These are phyloP conservation scores for Exophiala oligosperma DNA, from an alignment of 2,329 filamentous ascomycete species.

Conservation along the genomic window DNA sequence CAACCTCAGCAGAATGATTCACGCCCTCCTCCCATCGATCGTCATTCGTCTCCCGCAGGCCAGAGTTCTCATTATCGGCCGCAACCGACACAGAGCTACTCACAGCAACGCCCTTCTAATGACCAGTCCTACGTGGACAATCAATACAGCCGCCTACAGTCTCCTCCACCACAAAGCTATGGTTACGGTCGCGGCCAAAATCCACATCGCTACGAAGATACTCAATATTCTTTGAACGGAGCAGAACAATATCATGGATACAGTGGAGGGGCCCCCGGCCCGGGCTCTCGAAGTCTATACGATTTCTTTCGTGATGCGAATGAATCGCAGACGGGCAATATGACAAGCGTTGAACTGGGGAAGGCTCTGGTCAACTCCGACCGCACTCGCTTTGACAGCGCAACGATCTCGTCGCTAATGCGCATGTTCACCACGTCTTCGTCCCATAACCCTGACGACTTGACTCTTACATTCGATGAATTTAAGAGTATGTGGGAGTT, in stretches of 20 bases:
- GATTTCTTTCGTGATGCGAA: conserved; percentile 90
- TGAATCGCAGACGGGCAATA: conserved; percentile 70
- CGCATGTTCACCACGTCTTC: conserved; percentile 71
- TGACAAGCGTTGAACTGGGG: conserved; percentile 83
- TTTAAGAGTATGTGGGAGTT: conserved; percentile 98
- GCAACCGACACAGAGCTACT: conserved; percentile 18
- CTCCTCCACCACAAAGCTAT: conserved; percentile 49
- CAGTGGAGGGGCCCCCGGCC: conserved; percentile 41
- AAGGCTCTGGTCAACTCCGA: conserved; percentile 94
- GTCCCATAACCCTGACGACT: conserved; percentile 39
- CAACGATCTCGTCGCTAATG: conserved; percentile 98
- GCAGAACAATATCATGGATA: conserved; percentile 32
- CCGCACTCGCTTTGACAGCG: conserved; percentile 87
- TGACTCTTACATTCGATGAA: conserved; percentile 92
- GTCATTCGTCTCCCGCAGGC: conserved; percentile 29
- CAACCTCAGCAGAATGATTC: conserved; percentile 29
- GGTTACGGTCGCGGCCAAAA: conserved; percentile 48
- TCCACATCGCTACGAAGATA: conserved; percentile 6
- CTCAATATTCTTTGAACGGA: conserved; percentile 44
- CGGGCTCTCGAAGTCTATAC: conserved; percentile 64
- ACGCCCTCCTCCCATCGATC: conserved; percentile 17
- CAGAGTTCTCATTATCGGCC: conserved; percentile 17
- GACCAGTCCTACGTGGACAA: conserved; percentile 22
- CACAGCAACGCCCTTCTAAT: conserved; percentile 18
- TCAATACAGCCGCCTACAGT: conserved; percentile 30